Evolutionary conservation across 805 yeast genomes (phyloP).

Genomic region (Candida michaelii): DNA sequence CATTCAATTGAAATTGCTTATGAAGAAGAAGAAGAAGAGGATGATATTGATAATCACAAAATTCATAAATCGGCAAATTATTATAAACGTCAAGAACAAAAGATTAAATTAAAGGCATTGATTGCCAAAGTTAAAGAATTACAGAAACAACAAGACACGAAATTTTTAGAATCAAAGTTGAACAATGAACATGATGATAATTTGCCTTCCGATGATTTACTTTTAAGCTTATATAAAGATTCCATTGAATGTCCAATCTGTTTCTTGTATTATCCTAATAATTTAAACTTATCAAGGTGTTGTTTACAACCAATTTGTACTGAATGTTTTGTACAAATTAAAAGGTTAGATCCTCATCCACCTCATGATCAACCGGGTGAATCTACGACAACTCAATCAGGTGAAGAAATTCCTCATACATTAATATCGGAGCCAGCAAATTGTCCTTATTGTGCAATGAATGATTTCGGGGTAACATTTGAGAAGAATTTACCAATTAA

Average conservation of each 20-base stretch:
- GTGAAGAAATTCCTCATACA: slow-evolving; percentile 51
- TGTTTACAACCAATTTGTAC: slow-evolving; percentile 93
- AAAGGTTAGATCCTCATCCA: slow-evolving; percentile 87
- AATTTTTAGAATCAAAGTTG: slow-evolving; percentile 29
- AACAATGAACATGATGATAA: slow-evolving; percentile 10
- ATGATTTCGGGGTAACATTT: slow-evolving; percentile 82
- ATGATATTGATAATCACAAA: slow-evolving; percentile 63
- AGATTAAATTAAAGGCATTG: slow-evolving; percentile 42
- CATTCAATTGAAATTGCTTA: slow-evolving; percentile 56
- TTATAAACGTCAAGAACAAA: slow-evolving; percentile 50
- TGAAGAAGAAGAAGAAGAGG: slow-evolving; percentile 56
- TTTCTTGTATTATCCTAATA: slow-evolving; percentile 78
- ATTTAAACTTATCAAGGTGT: slow-evolving; percentile 78
- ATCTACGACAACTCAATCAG: slow-evolving; percentile 16
- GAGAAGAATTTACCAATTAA: slow-evolving; percentile 55
- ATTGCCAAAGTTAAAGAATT: slow-evolving; percentile 28
- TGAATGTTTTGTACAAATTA: slow-evolving; percentile 95
- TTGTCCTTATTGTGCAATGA: slow-evolving; percentile 92
- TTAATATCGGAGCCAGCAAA: slow-evolving; percentile 83
- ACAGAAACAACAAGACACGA: slow-evolving; percentile 36
- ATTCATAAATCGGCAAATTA: slow-evolving; percentile 48
- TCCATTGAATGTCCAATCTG: slow-evolving; percentile 93
- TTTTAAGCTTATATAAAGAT: slow-evolving; percentile 60
- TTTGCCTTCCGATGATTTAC: slow-evolving; percentile 45
- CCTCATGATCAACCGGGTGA: slow-evolving; percentile 59